These are phyloP conservation scores for Metschnikowia matae DNA, from an alignment of 805 yeast genomes.

Conservation along the genomic window DNA sequence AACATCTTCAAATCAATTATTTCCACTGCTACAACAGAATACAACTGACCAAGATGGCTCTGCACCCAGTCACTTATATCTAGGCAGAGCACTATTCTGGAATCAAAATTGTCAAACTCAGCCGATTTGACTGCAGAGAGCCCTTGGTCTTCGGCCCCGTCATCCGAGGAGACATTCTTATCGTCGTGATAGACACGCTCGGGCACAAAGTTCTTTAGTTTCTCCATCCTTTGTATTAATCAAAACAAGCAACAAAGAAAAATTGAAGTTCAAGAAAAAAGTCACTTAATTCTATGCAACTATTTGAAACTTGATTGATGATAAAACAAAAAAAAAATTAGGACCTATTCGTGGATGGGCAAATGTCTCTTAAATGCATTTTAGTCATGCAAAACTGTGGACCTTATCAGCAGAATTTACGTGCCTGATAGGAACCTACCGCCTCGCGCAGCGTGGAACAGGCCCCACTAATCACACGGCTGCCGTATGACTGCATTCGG, in stretches of 20 bases:
- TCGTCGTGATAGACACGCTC: constrained; percentile 12
- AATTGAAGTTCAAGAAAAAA: not conserved
- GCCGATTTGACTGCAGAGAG: constrained; percentile 15
- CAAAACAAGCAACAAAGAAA: not conserved
- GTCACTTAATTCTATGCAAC: not conserved
- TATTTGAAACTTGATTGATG: not conserved
- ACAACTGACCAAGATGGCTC: too few relatives aligned
- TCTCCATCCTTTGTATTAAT: constrained; percentile 12
- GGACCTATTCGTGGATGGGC: not conserved
- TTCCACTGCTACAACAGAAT: too few relatives aligned
- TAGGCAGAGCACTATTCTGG: too few relatives aligned
- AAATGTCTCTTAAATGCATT: constrained; percentile 1
- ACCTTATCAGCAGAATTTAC: constrained; percentile 5
- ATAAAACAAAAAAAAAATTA: not conserved
- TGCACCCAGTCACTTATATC: too few relatives aligned
- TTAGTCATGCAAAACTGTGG: constrained; percentile 1
- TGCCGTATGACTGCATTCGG: not conserved
- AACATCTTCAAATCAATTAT: too few relatives aligned
- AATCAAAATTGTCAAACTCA: constrained; percentile 19
- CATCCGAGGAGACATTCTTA: constrained; percentile 10
- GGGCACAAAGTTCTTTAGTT: constrained; percentile 12
- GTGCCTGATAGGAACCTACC: not conserved
- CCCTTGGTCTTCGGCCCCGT: constrained; percentile 3
- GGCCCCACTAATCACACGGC: constrained; percentile 3
- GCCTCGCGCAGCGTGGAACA: not conserved